Conservation (phyloP, 352 stramenopile genomes). For the Globisporangium cystogenes region DNA sequence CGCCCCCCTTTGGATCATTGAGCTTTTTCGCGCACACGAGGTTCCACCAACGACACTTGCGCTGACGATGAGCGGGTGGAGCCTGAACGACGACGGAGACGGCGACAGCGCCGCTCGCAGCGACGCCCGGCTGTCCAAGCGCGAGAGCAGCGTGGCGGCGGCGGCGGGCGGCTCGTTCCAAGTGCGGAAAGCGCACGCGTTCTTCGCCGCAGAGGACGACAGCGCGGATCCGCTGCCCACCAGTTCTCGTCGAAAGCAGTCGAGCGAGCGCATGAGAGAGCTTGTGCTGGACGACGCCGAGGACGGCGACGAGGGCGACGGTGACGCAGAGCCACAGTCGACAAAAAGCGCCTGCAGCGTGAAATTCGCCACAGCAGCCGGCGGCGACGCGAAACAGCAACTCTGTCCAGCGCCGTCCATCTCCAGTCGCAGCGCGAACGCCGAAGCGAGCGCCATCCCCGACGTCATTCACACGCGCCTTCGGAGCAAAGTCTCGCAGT, state of each 20-base stretch:
- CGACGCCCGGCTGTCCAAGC: slow-evolving; percentile 1
- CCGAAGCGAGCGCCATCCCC: slow-evolving; percentile 4
- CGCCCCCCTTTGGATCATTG: no score
- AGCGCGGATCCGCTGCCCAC: not conserved
- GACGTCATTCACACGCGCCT: slow-evolving; percentile 9
- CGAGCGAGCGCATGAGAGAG: slow-evolving; percentile 9
- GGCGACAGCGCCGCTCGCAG: not conserved
- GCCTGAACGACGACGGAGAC: not conserved
- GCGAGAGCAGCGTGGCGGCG: not conserved
- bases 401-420: not conserved
- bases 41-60: no score
- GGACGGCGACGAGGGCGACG: slow-evolving; percentile 4
- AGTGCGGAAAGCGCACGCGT: slow-evolving; percentile 17
- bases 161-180: slow-evolving; percentile 2
- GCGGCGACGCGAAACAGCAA: not conserved
- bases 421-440: not conserved
- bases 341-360: not conserved
- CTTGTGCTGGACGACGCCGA: slow-evolving; percentile 23
- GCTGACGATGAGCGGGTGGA: slow-evolving; percentile 14
- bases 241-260: slow-evolving; percentile 17
- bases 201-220: slow-evolving; percentile 19
- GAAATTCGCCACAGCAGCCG: not conserved
- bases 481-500: slow-evolving; percentile 8
- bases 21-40: not conserved
- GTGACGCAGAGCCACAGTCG: not conserved